Evolutionary conservation across 805 yeast genomes (phyloP), one percentile per base, ranked within the genome.

Genomic region (Starmera dryadoides): DNA sequence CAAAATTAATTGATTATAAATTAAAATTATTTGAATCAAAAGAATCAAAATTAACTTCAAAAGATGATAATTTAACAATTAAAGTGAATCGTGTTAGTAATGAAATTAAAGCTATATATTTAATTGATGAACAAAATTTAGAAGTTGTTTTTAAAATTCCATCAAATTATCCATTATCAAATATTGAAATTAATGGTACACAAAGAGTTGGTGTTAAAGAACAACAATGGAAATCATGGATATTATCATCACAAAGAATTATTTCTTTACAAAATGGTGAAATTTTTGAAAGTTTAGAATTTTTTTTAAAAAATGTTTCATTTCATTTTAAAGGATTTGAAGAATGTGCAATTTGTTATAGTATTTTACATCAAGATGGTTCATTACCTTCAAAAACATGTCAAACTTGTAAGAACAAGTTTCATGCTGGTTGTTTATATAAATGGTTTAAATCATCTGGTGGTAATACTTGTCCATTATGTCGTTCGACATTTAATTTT

Each of bases 381-480:
- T 82, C 95, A 7, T 70, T 93, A 42, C 98, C 99, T 6, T 78
- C 87, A 36, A 89, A 87, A 62, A 73, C 73, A 3, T 93, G 99
- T 63, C 69, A 82, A 14, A 88, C 96, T 0, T 93, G 99, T 71
- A 78, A 78, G 54, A 91, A 93, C 68, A 86, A 84, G 58, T 93
- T 89, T 69, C 99, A 93, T 60, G 81, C 96, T 7, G 96, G 93
- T 3, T 93, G 99, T 69, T 67, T 93, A 33, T 89, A 87, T 69
- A 86, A 89, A 58, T 93, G 99, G 99, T 93, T 93, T 64, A 86
- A 86, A 66, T 88, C 95, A 49, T 85, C 95, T 12, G 94, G 93
- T 31, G 75, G 86, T 40, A 85, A 86, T 48, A 83, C 96, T 2
- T 93, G 99, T 66, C 99, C 99, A 30, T 67, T 93, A 55, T 93